Percentiles rank a stretch among this genome's conserved stretches.
Conservation (phyloP, 768 basidiomycete genomes). For the Lactifluus volemus region DNA sequence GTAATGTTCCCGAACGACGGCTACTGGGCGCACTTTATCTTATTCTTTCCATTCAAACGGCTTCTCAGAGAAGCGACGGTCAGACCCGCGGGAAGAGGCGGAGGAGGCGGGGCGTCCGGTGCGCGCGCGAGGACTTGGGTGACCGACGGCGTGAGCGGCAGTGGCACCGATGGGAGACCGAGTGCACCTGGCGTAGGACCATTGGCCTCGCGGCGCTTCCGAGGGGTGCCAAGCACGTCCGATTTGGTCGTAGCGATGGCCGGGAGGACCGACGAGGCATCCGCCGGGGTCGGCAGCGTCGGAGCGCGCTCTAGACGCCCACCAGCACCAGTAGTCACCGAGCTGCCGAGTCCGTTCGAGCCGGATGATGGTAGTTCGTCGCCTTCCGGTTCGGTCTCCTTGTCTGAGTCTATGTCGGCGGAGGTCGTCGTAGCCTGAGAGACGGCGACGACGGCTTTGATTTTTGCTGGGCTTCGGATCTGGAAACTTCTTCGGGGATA, state of each 20-base stretch:
- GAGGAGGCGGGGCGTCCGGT: slow-evolving; percentile 20
- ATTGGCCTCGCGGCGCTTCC: neutral
- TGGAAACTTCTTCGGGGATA: slow-evolving; percentile 45
- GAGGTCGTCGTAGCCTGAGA: neutral
- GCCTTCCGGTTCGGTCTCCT: neutral
- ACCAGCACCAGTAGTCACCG: neutral
- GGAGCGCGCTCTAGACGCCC: neutral
- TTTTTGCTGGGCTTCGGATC: slow-evolving; percentile 3
- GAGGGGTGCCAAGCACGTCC: neutral
- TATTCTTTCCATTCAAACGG: slow-evolving; percentile 59
- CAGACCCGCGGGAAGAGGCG: slow-evolving; percentile 51
- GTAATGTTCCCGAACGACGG: neutral
- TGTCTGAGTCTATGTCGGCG: slow-evolving; percentile 1
- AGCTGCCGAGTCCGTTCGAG: neutral
- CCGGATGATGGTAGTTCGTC: slow-evolving; percentile 7
- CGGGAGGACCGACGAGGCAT: neutral
- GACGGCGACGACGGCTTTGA: neutral
- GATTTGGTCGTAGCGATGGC: neutral
- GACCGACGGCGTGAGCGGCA: slow-evolving; percentile 62
- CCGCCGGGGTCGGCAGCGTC: neutral
- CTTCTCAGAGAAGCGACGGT: slow-evolving; percentile 47
- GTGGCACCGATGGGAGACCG: slow-evolving; percentile 37
- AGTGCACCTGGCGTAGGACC: neutral
- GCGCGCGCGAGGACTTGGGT: slow-evolving; percentile 39
- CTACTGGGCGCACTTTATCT: slow-evolving; percentile 48